These are phyloP conservation scores for Podosphaera xanthii DNA, from an alignment of 2,329 filamentous ascomycete species.

Conservation along the genomic window DNA sequence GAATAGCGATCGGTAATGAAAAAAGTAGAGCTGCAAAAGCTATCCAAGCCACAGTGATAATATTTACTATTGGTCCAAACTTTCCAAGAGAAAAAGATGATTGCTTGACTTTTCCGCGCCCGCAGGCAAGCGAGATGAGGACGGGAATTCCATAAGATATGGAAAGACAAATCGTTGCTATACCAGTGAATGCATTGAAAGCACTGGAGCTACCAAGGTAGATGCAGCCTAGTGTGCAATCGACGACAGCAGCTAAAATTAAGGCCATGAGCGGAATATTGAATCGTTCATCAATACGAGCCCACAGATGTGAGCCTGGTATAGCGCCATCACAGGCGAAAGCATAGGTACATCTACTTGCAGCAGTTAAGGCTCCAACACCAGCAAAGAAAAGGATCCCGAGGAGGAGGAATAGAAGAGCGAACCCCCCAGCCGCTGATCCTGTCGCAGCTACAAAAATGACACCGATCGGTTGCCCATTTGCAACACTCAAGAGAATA, in stretches of 20 bases:
- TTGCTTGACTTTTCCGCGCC: conserved; percentile 28
- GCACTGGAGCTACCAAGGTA: conserved; percentile 45
- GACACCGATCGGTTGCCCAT: conserved; percentile 26
- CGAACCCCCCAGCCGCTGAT: conserved; percentile 23
- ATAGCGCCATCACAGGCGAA: conserved; percentile 47
- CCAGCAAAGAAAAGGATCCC: conserved; percentile 28
- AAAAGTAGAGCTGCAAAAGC: conserved; percentile 39
- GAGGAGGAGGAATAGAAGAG: conserved; percentile 26
- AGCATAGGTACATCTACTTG: conserved; percentile 40
- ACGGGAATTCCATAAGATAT: conserved; percentile 56
- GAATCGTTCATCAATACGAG: conserved; percentile 34
- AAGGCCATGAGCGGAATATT: conserved; percentile 44
- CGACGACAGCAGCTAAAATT: conserved; percentile 32
- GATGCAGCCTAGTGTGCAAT: conserved; percentile 46
- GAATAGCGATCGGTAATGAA: conserved; percentile 35
- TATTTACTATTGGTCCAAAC: conserved; percentile 35
- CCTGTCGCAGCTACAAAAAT: conserved; percentile 28
- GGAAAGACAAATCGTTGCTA: conserved; percentile 48
- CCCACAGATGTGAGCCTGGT: conserved; percentile 35
- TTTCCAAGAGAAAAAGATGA: conserved; percentile 33
- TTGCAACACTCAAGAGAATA: conserved; percentile 2
- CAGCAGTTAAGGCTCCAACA: conserved; percentile 28
- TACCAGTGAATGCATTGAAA: conserved; percentile 48
- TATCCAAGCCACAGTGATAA: conserved; percentile 32
- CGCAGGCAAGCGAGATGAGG: conserved; percentile 41